phyloP scores from a whole-genome alignment of 2,329 filamentous ascomycete species.

The Sporothrix luriei region DNA sequence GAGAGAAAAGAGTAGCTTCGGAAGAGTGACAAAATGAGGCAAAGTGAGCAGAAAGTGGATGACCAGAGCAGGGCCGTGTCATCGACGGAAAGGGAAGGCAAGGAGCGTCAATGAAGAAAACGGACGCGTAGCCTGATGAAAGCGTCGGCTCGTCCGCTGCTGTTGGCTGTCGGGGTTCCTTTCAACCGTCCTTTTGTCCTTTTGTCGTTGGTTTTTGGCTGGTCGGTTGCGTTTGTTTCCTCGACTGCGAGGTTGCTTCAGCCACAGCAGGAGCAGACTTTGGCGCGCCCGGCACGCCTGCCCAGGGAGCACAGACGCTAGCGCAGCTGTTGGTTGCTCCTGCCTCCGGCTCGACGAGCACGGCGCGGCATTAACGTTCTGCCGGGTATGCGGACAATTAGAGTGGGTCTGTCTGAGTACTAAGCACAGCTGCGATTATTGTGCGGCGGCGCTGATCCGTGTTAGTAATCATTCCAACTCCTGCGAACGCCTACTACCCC shows the following conservation, averaged over 20 bases:
- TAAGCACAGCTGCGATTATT: neutral
- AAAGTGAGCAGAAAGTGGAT: neutral
- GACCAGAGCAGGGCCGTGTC: neutral
- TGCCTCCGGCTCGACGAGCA: neutral
- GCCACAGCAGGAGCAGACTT: conserved; percentile 20
- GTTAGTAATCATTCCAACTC: neutral
- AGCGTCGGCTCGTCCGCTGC: conserved; percentile 9
- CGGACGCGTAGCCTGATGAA: conserved; percentile 25
- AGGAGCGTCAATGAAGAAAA: conserved; percentile 18
- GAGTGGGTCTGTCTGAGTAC: neutral
- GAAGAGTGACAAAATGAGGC: neutral
- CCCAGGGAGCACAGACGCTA: conserved; percentile 17
- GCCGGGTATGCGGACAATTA: conserved; percentile 2
- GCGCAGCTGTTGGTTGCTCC: conserved; percentile 17
- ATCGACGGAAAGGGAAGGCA: neutral
- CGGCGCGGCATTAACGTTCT: conserved; percentile 24
- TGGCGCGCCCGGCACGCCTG: conserved; percentile 20
- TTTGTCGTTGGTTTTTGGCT: neutral
- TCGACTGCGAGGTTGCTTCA: conserved; percentile 1
- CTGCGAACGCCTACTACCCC: conserved; percentile 11
- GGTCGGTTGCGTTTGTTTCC: conserved; percentile 1
- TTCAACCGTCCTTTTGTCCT: neutral
- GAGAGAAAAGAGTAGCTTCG: neutral
- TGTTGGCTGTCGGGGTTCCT: conserved; percentile 14
- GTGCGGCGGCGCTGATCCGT: neutral